Evolutionary conservation across 805 yeast genomes (phyloP), one percentile per base, ranked within the genome.

Genomic region (Spathaspora arborariae): DNA sequence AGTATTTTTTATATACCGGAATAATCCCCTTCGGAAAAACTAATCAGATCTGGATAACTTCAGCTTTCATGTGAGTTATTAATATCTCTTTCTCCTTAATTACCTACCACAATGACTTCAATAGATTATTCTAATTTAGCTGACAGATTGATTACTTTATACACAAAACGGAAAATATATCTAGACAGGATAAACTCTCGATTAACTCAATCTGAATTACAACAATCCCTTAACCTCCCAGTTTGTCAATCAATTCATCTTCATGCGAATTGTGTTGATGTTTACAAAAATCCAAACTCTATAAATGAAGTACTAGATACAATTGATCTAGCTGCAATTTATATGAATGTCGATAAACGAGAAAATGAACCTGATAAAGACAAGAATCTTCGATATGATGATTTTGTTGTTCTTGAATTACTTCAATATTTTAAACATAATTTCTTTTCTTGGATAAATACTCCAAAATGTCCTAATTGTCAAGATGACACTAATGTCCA

Each of bases 361-460:
- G 72, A 71, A 21, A 56, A 52, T 19, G 66, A 62, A 16, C 35
- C 35, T 13, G 57, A 54, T 22, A 42, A 40, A 18, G 19, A 20
- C 5, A 35, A 27, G 10, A 45, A 47, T 21, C 48, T 62, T 13
- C 56, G 51, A 5, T 68, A 68, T 52, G 72, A 71, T 38, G 76
- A 72, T 51, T 56, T 52, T 18, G 45, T 72, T 15, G 75, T 71
- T 8, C 47, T 54, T 26, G 71, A 65, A 45, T 48, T 64, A 3
- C 57, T 72, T 15, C 51, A 53, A 18, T 72, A 69, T 53, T 92
- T 84, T 68, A 89, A 88, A 55, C 70, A 81, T 35, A 84, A 80
- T 36, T 90, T 88, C 67, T 92, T 92, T 67, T 70, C 65, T 21
- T 92, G 98, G 98, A 82, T 88, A 7, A 85, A 85, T 56, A 74